Evolutionary conservation across 768 basidiomycete species (phyloP), one percentile per base, ranked within the genome.

Genomic region (Boletus rufocinnamomeus): DNA sequence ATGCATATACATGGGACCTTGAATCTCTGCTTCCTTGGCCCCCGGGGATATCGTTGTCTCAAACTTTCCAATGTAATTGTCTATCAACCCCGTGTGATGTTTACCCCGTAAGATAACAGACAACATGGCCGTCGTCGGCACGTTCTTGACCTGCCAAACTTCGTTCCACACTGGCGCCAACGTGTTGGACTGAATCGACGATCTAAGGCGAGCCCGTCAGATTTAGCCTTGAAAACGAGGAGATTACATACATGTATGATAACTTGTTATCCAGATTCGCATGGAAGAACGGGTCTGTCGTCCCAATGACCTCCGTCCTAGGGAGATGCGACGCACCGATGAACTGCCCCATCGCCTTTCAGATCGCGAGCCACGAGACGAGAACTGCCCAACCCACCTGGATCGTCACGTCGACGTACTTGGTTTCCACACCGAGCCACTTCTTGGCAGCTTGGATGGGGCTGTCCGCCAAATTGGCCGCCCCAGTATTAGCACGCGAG

Each of bases 121-220:
- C 9, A 92, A 71, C 27, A 74, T 77, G 9, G 88, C 88, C n/a
- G 75, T 79, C 6, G 68, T 70, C 0, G 90, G 89, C 16, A 91
- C 89, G 65, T 88, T 90, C 73, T 84, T 87, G 60, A 91, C 73
- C 35, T 75, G 74, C 90, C 90, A 91, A 10, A 77, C 60, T 66
- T 90, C 89, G 64, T 92, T 87, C 89, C 89, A 91, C 21, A 88
- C 84, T 0, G 90, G 90, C 0, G 74, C 63, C 21, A 84, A 70
- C 8, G 84, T 85, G 47, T 82, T 75, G 14, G 72, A 54, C 63
- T 87, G 78, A 11, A 91, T 85, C 0, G 84, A 82, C 0, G 90
- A 91, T 43, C 90, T 91, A 60, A 13, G 43, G 17, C 23, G 5
- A 23, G 21, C 16, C 25, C 1, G 54, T 51, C 21, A 62, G 56